These are phyloP conservation scores for Pseudogymnoascus sp. DNA, from an alignment of 2,329 filamentous ascomycete species.

Conservation along the genomic window DNA sequence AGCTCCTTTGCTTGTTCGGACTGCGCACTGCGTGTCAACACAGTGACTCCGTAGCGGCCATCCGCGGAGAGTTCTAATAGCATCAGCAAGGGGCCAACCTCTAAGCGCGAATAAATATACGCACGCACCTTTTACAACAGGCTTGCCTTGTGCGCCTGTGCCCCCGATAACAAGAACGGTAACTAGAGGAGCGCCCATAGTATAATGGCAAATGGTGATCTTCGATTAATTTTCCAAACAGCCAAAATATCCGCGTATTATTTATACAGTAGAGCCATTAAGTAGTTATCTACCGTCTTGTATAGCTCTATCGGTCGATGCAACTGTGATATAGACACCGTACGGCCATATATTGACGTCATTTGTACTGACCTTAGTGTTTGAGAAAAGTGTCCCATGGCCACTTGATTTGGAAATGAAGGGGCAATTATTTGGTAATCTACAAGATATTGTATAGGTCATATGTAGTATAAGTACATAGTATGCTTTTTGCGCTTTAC, in stretches of 20 bases:
- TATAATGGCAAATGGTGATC: background rate
- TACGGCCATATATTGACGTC: background rate
- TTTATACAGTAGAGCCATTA: background rate
- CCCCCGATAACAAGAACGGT: slow-evolving; percentile 41
- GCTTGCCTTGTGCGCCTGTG: slow-evolving; percentile 32
- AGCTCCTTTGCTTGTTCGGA: slow-evolving; percentile 18
- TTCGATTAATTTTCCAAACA: background rate
- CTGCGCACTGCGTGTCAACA: slow-evolving; percentile 13
- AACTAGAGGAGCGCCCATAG: slow-evolving; percentile 19
- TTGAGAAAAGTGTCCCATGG: background rate
- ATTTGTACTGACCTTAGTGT: background rate
- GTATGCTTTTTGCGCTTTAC: background rate
- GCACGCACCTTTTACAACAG: slow-evolving; percentile 28
- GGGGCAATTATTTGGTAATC: no score
- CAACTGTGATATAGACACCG: background rate
- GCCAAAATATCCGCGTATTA: no score
- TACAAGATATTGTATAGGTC: background rate
- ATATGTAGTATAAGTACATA: no score
- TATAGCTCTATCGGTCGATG: background rate
- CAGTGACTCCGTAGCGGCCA: slow-evolving; percentile 10
- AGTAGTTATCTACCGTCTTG: background rate
- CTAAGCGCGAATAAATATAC: background rate
- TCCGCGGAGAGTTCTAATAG: background rate
- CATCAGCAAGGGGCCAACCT: background rate
- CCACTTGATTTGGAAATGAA: background rate